phyloP scores from a whole-genome alignment of 2,329 filamentous ascomycete genomes.

The Phialocephala subalpina region DNA sequence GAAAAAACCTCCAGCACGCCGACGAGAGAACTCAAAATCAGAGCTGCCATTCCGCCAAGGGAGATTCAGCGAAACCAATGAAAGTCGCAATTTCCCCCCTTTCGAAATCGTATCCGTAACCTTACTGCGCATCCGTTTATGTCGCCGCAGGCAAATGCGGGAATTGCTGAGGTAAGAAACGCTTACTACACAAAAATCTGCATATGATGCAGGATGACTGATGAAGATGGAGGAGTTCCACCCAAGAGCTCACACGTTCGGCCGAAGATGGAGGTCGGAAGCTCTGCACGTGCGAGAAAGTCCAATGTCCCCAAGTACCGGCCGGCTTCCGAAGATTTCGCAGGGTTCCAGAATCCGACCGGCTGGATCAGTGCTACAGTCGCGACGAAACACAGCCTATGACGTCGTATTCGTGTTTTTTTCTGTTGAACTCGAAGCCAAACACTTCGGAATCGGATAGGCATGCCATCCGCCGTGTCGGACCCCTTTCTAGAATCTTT shows the following conservation, averaged over 20 bases:
- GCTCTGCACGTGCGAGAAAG: background rate
- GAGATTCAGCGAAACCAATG: no score
- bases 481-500: background rate
- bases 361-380: background rate
- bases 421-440: background rate
- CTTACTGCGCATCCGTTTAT: no score
- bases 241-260: no score
- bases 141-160: no score
- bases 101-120: no score
- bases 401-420: background rate
- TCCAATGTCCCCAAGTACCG: background rate
- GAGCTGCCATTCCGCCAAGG: no score
- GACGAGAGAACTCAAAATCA: background rate
- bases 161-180: no score
- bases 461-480: background rate
- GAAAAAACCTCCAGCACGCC: background rate
- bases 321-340: background rate
- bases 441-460: background rate
- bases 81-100: no score
- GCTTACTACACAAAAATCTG: no score
- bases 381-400: background rate
- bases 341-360: background rate
- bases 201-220: no score
- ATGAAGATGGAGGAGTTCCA: no score
- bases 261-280: no score